A percentile compares a stretch with the other conserved stretches of the same genome.
These are phyloP conservation scores for Gynostemma pentaphyllum DNA, from an alignment of 306 rosid genomes.

Conservation along the genomic window DNA sequence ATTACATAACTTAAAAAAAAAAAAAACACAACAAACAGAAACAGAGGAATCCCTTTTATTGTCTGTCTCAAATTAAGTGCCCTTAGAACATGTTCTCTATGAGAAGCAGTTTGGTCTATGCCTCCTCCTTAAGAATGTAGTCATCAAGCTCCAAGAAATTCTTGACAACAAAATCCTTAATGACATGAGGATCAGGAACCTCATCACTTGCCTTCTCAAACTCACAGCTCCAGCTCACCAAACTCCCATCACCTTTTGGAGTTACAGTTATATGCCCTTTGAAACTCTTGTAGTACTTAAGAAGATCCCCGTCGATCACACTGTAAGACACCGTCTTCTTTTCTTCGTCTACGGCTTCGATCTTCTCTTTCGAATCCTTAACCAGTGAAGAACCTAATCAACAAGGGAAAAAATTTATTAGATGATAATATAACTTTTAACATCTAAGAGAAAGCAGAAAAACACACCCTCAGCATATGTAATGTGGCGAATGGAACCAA, in stretches of 20 bases:
- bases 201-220: constrained; percentile 41
- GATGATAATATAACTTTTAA: no score
- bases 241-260: constrained; percentile 45
- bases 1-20: no score
- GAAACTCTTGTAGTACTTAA: constrained; percentile 56
- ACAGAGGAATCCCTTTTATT: no score
- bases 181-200: constrained; percentile 42
- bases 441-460: not conserved
- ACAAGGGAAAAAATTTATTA: no score
- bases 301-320: constrained; percentile 68
- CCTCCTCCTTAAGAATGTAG: constrained; percentile 25
- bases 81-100: no score
- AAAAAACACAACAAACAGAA: no score
- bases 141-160: constrained; percentile 64
- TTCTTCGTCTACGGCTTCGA: constrained; percentile 41
- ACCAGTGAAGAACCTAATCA: constrained; percentile 46
- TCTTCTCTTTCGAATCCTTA: constrained; percentile 48
- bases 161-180: constrained; percentile 66
- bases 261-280: constrained; percentile 31
- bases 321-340: constrained; percentile 34
- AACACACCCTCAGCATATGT: constrained; percentile 44
- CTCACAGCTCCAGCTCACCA: constrained; percentile 57
- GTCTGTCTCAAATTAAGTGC: no score
- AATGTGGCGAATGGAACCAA: constrained; percentile 58
- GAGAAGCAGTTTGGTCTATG: not conserved